Evolutionary conservation across 345 rosid genomes (phyloP).

Genomic region (Euphorbia tirucalli): DNA sequence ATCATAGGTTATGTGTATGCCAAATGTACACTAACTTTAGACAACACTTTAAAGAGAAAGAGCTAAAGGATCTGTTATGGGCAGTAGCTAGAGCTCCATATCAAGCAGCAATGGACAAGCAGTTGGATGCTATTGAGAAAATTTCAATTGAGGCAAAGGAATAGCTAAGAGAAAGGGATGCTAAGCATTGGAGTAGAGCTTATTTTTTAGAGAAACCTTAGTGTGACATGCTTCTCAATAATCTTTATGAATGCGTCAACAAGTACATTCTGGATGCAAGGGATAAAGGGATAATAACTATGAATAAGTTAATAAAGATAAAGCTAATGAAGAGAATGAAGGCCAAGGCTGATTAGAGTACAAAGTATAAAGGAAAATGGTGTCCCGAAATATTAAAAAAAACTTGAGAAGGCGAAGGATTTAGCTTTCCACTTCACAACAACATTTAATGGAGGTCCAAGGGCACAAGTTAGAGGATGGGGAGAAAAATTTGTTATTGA

Average conservation of each 20-base stretch:
- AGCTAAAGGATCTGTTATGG: too few relatives aligned
- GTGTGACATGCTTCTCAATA: too few relatives aligned
- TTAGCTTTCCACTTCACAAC: neutral
- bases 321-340: neutral
- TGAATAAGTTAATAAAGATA: neutral
- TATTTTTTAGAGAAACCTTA: too few relatives aligned
- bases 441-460: neutral
- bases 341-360: too few relatives aligned
- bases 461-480: neutral
- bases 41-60: neutral
- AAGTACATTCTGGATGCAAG: neutral
- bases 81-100: neutral
- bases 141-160: neutral
- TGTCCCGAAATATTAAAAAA: neutral
- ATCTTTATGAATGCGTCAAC: neutral
- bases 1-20: neutral
- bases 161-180: neutral
- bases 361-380: too few relatives aligned
- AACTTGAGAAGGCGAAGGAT: neutral
- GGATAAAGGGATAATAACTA: neutral
- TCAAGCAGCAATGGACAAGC: neutral
- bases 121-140: neutral
- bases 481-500: neutral
- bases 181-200: too few relatives aligned
- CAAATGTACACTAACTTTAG: too few relatives aligned